These are phyloP conservation scores for Alopecurus myosuroides DNA, from an alignment of 176 grass and related monocot genomes.

Conservation along the genomic window DNA sequence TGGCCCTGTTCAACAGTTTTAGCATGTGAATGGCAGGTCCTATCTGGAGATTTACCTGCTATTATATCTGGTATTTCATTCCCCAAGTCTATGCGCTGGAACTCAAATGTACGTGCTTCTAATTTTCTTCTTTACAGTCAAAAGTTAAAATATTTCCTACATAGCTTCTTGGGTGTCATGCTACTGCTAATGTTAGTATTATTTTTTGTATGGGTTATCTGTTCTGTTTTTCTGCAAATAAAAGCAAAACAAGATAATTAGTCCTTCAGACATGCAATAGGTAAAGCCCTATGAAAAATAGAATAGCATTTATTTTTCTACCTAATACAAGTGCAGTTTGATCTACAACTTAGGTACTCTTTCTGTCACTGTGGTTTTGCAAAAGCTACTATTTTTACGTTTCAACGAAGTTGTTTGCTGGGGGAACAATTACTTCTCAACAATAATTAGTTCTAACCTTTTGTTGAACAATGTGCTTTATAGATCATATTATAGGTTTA, in stretches of 20 bases:
- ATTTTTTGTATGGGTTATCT: neutral
- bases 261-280: neutral
- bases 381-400: neutral
- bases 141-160: neutral
- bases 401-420: neutral
- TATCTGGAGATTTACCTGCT: constrained; percentile 66
- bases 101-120: constrained; percentile 62
- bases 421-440: neutral
- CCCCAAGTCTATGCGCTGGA: constrained; percentile 99
- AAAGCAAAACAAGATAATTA: neutral
- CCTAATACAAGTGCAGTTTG: neutral
- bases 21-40: constrained; percentile 47
- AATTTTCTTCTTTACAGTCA: neutral
- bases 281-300: neutral
- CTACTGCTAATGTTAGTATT: neutral
- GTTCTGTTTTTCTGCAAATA: neutral
- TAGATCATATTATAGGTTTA: neutral
- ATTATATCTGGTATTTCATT: constrained; percentile 82
- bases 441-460: neutral
- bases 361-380: neutral
- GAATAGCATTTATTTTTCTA: neutral
- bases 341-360: neutral
- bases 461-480: neutral
- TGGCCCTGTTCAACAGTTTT: neutral
- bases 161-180: neutral